Evolutionary conservation across 1,284 basidiomycete species (phyloP), one percentile per base, ranked within the genome.

Genomic region (Moesziomyces antarcticus): DNA sequence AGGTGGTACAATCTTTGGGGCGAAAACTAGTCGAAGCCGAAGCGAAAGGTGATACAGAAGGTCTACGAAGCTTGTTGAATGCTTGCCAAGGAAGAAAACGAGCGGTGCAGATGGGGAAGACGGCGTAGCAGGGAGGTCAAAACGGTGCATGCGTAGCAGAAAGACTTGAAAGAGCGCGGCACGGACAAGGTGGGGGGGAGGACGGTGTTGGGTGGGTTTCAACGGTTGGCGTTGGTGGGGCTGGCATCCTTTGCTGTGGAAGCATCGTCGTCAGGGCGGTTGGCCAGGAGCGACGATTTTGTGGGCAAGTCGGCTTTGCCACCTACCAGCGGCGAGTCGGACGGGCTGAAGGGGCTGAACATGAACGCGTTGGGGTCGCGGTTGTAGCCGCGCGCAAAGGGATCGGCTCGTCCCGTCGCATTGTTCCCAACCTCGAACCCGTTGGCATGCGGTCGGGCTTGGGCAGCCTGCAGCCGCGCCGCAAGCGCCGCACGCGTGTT

Each of bases 331-430:
- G 76, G 76, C 24, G 73, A 76, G 30, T 73, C 70, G 13, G 73
- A 64, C 9, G 76, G 76, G 24, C 70, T 73, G 48, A 78, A 78
- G 2, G 76, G 76, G 21, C 67, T 65, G 49, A 78, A 78, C 59
- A 73, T 76, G 57, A 73, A 75, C 1, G 59, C 72, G 45, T 66
- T 70, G 1, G 72, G 72, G 50, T 74, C 72, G 30, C 72, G 56
- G 21, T 66, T 68, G 49, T 64, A 66, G 25, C 63, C 60, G 7
- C 46, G 55, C 24, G 56, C 56, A 24, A 72, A 72, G 2, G 62
- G 45, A 20, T 72, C 63, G 1, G 50, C 1, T 22, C 57, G 57
- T 33, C 55, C 59, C n/a, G 22, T n/a, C 9, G 54, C 42, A n/a
- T 41, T 24, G 21, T 27, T 42, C 3, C 51, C 52, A 21, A 37